Evolutionary conservation across 345 rosid genomes (phyloP).

Genomic region (Alliaria petiolata): DNA sequence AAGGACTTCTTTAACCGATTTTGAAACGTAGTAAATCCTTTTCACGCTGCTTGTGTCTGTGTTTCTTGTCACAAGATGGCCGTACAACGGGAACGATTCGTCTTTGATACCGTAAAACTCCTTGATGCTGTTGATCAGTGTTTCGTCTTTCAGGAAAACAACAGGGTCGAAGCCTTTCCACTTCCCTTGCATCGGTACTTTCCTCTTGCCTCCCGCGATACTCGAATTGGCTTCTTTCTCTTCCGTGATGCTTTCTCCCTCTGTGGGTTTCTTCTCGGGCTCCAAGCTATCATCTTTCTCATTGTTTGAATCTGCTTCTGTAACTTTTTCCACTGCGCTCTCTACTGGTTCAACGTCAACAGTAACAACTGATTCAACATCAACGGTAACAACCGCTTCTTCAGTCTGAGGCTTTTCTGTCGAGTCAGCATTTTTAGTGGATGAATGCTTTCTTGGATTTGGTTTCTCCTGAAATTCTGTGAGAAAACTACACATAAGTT

Average conservation of each 20-base stretch:
- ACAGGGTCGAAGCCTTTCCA: constrained; percentile 98
- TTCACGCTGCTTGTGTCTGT: constrained; percentile 67
- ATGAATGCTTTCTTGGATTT: constrained; percentile 8
- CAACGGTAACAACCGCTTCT: constrained; percentile 30
- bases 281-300: constrained; percentile 32
- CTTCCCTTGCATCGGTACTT: constrained; percentile 86
- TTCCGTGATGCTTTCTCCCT: constrained; percentile 34
- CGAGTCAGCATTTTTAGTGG: constrained; percentile 27
- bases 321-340: constrained; percentile 31
- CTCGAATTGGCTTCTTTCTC: constrained; percentile 43
- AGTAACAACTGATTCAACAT: constrained; percentile 23
- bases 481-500: not conserved
- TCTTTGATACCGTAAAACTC: constrained; percentile 63
- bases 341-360: constrained; percentile 37
- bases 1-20: constrained; percentile 76
- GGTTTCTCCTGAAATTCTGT: constrained; percentile 52
- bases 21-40: constrained; percentile 88
- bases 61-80: constrained; percentile 85
- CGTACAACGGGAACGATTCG: constrained; percentile 62
- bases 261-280: constrained; percentile 27
- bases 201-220: constrained; percentile 56
- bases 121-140: constrained; percentile 58
- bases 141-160: constrained; percentile 71
- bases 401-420: constrained; percentile 33
- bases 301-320: constrained; percentile 32